A percentile compares a stretch with the other conserved stretches of the same genome.
Evolutionary conservation across 192 early-diverging fungal species (phyloP).

Genomic region (Geranomyces michiganensis): DNA sequence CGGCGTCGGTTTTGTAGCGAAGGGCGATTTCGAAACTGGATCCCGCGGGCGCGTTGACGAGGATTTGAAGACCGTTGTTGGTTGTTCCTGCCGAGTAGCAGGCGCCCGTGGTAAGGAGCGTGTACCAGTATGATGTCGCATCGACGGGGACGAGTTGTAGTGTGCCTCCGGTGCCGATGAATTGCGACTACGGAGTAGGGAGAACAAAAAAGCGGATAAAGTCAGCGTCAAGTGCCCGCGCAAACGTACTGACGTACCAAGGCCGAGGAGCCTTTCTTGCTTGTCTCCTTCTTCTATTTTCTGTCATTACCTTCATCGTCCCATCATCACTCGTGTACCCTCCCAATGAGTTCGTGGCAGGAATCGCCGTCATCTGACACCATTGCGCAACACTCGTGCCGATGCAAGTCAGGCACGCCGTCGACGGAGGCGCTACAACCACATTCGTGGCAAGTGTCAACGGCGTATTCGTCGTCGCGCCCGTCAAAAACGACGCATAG

Average conservation of each 20-base stretch:
- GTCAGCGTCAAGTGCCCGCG: too few relatives aligned
- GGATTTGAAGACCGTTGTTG: conserved; percentile 3
- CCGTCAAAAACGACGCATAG: not conserved
- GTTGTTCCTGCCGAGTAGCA: conserved; percentile 1
- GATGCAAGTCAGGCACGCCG: not conserved
- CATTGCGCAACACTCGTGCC: not conserved
- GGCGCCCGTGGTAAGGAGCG: not conserved
- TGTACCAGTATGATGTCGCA: conserved; percentile 4
- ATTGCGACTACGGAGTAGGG: not conserved
- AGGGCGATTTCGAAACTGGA: not conserved
- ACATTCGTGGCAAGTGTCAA: not conserved
- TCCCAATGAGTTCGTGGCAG: not conserved
- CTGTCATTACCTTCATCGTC: conserved; percentile 3
- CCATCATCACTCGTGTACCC: not conserved
- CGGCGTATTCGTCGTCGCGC: not conserved
- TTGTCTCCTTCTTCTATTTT: too few relatives aligned
- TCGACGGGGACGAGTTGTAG: not conserved
- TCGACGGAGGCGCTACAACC: not conserved
- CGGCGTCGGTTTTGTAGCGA: conserved; percentile 5
- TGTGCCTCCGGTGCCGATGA: not conserved
- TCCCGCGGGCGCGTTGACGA: conserved; percentile 1
- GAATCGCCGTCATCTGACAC: not conserved
- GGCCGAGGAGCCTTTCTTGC: too few relatives aligned
- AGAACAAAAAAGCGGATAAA: too few relatives aligned
- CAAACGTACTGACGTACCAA: too few relatives aligned